phyloP scores from a whole-genome alignment of 768 basidiomycete genomes.

The Hysterangium stoloniferum region DNA sequence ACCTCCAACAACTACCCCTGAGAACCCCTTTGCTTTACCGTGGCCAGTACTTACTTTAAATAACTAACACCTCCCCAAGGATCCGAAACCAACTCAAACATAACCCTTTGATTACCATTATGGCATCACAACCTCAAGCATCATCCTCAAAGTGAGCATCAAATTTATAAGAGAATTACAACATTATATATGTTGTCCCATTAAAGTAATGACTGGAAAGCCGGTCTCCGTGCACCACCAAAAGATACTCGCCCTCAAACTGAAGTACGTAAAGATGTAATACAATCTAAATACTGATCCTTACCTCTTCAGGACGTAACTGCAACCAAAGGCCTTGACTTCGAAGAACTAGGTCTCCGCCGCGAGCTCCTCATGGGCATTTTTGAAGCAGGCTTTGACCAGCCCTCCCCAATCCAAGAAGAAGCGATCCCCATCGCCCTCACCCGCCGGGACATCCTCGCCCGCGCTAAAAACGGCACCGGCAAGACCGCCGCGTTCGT shows the following conservation, averaged over 20 bases:
- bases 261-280: conserved; percentile 36
- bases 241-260: conserved; percentile 94
- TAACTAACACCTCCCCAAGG: too few species aligned
- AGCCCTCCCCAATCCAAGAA: conserved; percentile 97
- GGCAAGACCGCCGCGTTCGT: conserved; percentile 99
- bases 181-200: not conserved
- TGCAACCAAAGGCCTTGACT: conserved; percentile 87
- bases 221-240: conserved; percentile 73
- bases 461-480: conserved; percentile 94
- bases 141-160: conserved; percentile 11
- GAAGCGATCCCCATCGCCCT: conserved; percentile 95
- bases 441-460: conserved; percentile 87
- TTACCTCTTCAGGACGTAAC: conserved; percentile 61
- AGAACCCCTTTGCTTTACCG: not conserved
- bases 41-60: not conserved
- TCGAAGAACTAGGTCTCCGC: conserved; percentile 88
- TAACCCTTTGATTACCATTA: not conserved
- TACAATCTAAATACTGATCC: not conserved
- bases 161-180: too few species aligned
- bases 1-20: not conserved
- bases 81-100: not conserved
- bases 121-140: conserved; percentile 12
- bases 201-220: conserved; percentile 48
- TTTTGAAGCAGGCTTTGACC: conserved; percentile 96
- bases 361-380: conserved; percentile 99